Evolutionary conservation across 352 stramenopile species (phyloP), one percentile per base, ranked within the genome.

Genomic region (Phytophthora parvispora): DNA sequence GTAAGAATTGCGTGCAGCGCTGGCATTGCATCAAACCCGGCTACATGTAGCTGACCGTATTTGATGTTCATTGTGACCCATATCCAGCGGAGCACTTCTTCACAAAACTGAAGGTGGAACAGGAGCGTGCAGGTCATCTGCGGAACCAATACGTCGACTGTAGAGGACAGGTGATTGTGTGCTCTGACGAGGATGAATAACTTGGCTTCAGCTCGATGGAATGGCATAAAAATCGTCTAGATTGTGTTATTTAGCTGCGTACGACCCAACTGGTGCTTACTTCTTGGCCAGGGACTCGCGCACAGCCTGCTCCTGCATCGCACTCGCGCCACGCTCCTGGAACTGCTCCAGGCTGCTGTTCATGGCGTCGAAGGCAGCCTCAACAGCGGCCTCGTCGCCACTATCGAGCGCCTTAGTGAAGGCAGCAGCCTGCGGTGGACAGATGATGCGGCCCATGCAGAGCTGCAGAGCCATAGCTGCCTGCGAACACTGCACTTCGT

Each of bases 391-490:
- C 49, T 95, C 84, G 36, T 91, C 73, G 25, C 87, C 87, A 31
- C 64, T 72, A n/a, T 92, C 77, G 52, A 97, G 83, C 54, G 84
- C 84, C 48, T 89, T 81, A 29, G 86, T 85, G 59, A 95, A 95
- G 27, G 77, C 68, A 50, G 58, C 60, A 10, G 89, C 92, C 52
- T 96, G 78, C 0, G 80, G 60, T 4, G 85, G 81, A 57, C 90
- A 97, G 31, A 98, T 88, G 66, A 97, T 89, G 48, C 83, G 80
- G 3, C 84, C 91, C 90, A 97, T 96, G 76, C 93, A 98, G 20
- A 96, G 82, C 60, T 96, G 93, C 15, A 98, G 81, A 60, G 89
- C 90, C 29, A 95, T 93, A 28, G 87, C 90, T 6, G 92, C 91
- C 69, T 94, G 86, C 13, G 88, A 88, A 67, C 91, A 97, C 57